Evolutionary conservation across 2,329 filamentous ascomycete species (phyloP), one percentile per base, ranked within the genome.

Genomic region (Clonostachys rhizophaga): DNA sequence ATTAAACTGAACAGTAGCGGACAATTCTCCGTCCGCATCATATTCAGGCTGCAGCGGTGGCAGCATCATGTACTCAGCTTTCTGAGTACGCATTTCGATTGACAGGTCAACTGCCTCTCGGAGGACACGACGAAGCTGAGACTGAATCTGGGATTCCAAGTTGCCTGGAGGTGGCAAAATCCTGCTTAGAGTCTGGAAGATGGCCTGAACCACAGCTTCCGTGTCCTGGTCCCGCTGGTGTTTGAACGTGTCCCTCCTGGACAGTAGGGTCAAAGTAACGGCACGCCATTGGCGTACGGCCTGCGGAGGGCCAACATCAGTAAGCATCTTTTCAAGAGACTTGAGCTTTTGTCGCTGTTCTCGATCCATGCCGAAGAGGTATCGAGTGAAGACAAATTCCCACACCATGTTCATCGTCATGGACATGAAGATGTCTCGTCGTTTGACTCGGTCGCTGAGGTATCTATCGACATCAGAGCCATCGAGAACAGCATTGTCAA

Each of bases 381-480:
- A 99, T 53, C 94, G 84, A 9, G 92, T 96, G 64, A 99, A 99
- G 63, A 99, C 86, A 61, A 95, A 96, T 67, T 99, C 94, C 91
- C 91, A 99, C 45, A 99, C 85, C 91, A 99, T 96, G 51, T 88
- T 94, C 91, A 97, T 97, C 47, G 92, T 89, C 66, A 99, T 91
- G 36, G 91, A 94, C 90, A 97, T 96, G 76, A 99, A 96, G 49
- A 97, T 85, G 64, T 97, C 92, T 50, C 92, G 84, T 51, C 94
- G 86, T 59, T 81, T 85, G 47, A 96, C 87, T 37, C 95, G 88
- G 64, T 99, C 92, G 54, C 81, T 80, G 43, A 99, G 84, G 60
- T 95, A 94, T 49, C 76, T 74, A 66, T 97, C 91, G 52, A 96
- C 91, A 62, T 97, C 91, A 42, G 90, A 90, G 52, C 92, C 94